Conservation (phyloP, 2,329 filamentous ascomycete species). For the Trichoderma pleuroti region DNA sequence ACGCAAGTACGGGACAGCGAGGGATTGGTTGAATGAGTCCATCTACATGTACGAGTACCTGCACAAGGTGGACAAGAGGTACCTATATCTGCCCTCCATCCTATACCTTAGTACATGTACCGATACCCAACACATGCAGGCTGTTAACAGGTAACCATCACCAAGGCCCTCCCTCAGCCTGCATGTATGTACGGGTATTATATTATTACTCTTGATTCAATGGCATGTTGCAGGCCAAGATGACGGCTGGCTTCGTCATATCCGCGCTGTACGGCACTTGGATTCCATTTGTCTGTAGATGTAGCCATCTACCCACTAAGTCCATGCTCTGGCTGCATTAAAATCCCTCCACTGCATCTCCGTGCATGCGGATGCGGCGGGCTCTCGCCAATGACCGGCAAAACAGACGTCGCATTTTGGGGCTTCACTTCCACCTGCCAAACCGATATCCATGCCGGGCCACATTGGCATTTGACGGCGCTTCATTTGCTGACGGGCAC, state of each 20-base stretch:
- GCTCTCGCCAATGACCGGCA: not conserved
- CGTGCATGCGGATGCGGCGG: not conserved
- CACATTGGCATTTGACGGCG: not conserved
- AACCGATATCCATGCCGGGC: not conserved
- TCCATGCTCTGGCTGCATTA: not conserved
- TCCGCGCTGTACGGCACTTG: not conserved
- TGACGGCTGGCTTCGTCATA: not conserved
- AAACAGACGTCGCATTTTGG: not conserved
- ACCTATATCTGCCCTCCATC: too few species aligned
- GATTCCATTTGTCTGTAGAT: too few species aligned
- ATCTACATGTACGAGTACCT: not conserved
- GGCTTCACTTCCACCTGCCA: constrained; percentile 1
- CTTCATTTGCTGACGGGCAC: not conserved
- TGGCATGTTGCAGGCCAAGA: not conserved
- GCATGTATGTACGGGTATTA: not conserved
- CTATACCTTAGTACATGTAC: not conserved
- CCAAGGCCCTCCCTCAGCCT: not conserved
- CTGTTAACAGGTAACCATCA: too few species aligned
- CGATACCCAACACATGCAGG: not conserved
- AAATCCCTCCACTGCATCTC: not conserved
- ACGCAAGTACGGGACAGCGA: not conserved
- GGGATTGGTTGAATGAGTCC: not conserved
- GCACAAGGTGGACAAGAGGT: too few species aligned
- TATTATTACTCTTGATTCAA: too few species aligned
- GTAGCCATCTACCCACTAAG: too few species aligned